A percentile compares a stretch with the other conserved stretches of the same genome.
These are phyloP conservation scores for Mycocentrospora acerina DNA, from an alignment of 2,329 filamentous ascomycete species.

Conservation along the genomic window DNA sequence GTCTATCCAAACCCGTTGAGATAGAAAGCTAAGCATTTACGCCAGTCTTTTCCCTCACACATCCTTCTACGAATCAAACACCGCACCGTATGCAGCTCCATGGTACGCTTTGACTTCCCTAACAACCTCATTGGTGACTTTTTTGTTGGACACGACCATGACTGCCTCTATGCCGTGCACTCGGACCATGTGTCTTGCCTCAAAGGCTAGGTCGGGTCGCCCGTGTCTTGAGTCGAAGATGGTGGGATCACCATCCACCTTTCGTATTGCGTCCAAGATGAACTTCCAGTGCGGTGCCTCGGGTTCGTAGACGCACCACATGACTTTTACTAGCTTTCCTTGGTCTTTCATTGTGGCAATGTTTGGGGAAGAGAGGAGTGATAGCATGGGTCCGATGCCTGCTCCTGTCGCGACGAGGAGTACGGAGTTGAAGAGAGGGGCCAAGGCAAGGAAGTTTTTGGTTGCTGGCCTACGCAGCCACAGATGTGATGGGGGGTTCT, in stretches of 20 bases:
- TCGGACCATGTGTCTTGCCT: slow-evolving; percentile 7
- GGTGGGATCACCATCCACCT: slow-evolving; percentile 10
- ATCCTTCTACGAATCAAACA: slow-evolving; percentile 22
- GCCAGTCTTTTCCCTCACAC: no score
- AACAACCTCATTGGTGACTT: slow-evolving; percentile 18
- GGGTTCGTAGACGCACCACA: slow-evolving; percentile 20
- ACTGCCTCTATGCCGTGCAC: slow-evolving; percentile 13
- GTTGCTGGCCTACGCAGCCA: slow-evolving; percentile 19
- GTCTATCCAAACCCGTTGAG: no score
- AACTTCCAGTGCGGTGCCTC: slow-evolving; percentile 17
- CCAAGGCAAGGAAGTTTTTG: slow-evolving; percentile 21
- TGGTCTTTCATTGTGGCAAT: slow-evolving; percentile 7
- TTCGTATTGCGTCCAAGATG: slow-evolving; percentile 10
- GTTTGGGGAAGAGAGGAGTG: slow-evolving; percentile 12
- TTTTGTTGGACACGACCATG: slow-evolving; percentile 23
- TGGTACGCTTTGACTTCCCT: slow-evolving; percentile 9
- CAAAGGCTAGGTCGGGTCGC: slow-evolving; percentile 15
- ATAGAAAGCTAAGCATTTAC: no score
- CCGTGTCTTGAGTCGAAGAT: slow-evolving; percentile 16
- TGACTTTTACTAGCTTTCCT: slow-evolving; percentile 9
- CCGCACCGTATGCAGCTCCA: slow-evolving; percentile 21
- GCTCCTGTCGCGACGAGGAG: slow-evolving; percentile 26
- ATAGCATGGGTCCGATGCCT: slow-evolving; percentile 25
- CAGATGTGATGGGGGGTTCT: slow-evolving; percentile 11
- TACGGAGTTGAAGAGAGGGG: slow-evolving; percentile 19